Evolutionary conservation across 2,329 filamentous ascomycete species (phyloP), one percentile per base, ranked within the genome.

Genomic region (Fusarium tupiense): DNA sequence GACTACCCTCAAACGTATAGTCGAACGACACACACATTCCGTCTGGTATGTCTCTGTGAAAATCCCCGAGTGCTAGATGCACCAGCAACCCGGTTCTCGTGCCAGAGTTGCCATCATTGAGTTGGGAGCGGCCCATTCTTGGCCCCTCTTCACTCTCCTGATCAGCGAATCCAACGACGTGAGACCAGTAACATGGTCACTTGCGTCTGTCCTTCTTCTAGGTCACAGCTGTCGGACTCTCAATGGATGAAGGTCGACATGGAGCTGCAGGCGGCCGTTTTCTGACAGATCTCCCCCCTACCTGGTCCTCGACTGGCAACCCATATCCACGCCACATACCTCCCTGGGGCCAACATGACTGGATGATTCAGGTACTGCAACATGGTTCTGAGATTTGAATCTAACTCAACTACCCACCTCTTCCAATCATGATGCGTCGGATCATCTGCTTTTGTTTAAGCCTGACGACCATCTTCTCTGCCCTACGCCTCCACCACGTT

Each of bases 271-370:
- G 44, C 41, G 44, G 37, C 53, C 61, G 37, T 65, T 72, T 75
- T 73, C 61, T 50, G 67, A 73, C 61, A 64, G 54, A 66, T 68
- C 56, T 63, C 38, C 37, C 47, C 47, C 47, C 47, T 61, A 56
- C 60, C 50, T 56, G 33, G 63, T 54, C 59, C 67, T 72, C 35
- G 57, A 57, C 47, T 44, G 35, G 47, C 59, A 70, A 74, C 59
- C 63, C 61, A 78, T 70, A 78, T 71, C 61, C 70, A 74, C 66
- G 76, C 76, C 74, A 77, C 74, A 74, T 73, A 65, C 73, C 65
- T 57, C 24, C 49, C 61, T 24, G 49, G n/a, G 69, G 46, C 65
- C 64, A 74, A 73, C 70, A 61, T 43, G 62, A 61, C 47, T 66
- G 31, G 38, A 24, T 41, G 53, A 54, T 29, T 58, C 52, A 61